These are phyloP conservation scores for Ogataea nitratoaversa DNA, from an alignment of 805 yeast species.

Conservation along the genomic window DNA sequence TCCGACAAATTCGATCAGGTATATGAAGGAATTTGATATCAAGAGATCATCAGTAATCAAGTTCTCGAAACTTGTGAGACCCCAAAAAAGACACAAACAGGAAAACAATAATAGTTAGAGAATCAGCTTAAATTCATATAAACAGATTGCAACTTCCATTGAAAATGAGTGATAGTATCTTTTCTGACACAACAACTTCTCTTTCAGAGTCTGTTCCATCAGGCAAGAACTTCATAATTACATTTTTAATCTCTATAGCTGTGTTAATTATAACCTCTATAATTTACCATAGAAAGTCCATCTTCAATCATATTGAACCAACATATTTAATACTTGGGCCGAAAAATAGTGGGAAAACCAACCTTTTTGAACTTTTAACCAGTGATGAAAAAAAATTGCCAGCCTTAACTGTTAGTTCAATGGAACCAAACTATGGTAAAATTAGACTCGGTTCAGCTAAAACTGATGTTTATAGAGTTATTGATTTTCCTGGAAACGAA, in stretches of 20 bases:
- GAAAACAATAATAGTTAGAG: no score
- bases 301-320: constrained; percentile 10
- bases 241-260: constrained; percentile 11
- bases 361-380: constrained; percentile 14
- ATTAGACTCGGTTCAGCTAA: constrained; percentile 33
- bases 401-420: constrained; percentile 14
- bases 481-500: constrained; percentile 87
- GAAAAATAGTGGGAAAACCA: constrained; percentile 18
- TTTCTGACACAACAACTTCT: neutral
- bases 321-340: constrained; percentile 15
- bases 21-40: no score
- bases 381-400: constrained; percentile 11
- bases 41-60: no score
- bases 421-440: constrained; percentile 37
- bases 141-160: neutral
- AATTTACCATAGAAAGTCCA: constrained; percentile 11
- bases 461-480: constrained; percentile 40
- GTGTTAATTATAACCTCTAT: constrained; percentile 15
- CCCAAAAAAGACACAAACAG: no score
- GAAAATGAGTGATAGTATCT: neutral
- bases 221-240: constrained; percentile 9
- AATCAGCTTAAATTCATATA: no score
- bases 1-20: no score
- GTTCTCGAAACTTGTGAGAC: no score
- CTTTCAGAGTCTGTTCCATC: neutral